Conservation (phyloP, 1,284 basidiomycete genomes). For the Taiwanofungus camphoratus region DNA sequence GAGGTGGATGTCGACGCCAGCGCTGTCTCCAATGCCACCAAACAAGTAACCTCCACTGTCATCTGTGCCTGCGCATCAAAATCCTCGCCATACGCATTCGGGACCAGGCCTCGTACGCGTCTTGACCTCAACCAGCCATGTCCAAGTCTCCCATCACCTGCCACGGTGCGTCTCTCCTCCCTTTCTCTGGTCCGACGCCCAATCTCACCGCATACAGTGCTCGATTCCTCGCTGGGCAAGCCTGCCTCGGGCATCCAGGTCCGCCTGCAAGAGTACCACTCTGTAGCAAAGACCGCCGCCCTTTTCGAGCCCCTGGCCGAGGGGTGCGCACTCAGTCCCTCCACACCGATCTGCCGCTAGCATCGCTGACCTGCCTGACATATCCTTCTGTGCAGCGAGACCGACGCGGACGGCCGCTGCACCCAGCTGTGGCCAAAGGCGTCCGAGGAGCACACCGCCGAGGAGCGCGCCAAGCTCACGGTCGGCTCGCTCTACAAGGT, state of each 20-base stretch:
- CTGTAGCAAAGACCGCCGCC: constrained; percentile 26
- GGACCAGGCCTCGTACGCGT: no score
- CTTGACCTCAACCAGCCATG: constrained; percentile 30
- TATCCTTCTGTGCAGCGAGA: constrained; percentile 57
- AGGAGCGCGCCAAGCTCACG: constrained; percentile 37
- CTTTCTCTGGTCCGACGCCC: neutral
- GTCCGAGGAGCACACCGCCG: constrained; percentile 21
- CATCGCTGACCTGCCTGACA: neutral
- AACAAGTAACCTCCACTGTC: no score
- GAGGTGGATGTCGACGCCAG: no score
- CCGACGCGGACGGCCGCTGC: constrained; percentile 81
- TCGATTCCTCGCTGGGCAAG: constrained; percentile 79
- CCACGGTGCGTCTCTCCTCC: constrained; percentile 54
- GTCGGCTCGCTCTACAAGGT: constrained; percentile 72
- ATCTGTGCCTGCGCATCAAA: no score
- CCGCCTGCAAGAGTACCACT: constrained; percentile 44
- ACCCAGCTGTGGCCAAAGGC: constrained; percentile 59
- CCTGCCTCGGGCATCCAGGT: constrained; percentile 71
- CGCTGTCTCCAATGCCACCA: no score
- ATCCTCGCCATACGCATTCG: no score
- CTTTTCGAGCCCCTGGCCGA: constrained; percentile 50
- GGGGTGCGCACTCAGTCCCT: constrained; percentile 39
- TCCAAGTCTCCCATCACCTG: constrained; percentile 83
- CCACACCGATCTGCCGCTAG: neutral
- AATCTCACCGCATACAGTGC: constrained; percentile 46